Base-by-base conservation (phyloP, 148 eudicot species). In the Vaccinium vitisidaea region DNA sequence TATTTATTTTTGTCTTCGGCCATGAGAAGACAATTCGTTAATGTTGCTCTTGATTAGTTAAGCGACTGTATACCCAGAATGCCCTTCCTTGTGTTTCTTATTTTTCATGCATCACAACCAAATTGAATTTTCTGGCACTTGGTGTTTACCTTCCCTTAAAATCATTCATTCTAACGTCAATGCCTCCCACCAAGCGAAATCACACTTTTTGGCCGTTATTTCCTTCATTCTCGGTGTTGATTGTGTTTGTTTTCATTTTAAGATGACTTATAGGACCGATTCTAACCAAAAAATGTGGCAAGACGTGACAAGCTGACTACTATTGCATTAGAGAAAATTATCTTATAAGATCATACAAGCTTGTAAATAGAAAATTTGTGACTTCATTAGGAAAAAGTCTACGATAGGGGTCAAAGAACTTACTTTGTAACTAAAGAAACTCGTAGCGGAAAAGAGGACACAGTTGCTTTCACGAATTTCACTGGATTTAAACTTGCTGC, bases 401-500 rank as follows among this genome's bases (percentile, higher is more conserved):
- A 59, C 10, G 21, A 9, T 19, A 30, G 6, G 39, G 5, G 21
- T 46, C 30, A 79, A 67, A 55, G 54, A 85, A 84, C 86, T 83
- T 83, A 93, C 98, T 88, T 15, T 96, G 98, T 75, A 91, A 80
- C 71, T 43, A 43, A 52, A 94, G 98, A 88, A 94, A 92, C 52
- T 90, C 92, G 83, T 88, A 48, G 98, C 46, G 95, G 15, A 90
- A 80, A 59, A 92, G 8, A 43, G 95, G 98, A 53, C 92, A 86
- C 8, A 90, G 75, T 79, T n/a, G 82, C 94, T 92, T 77, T 89
- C 88, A 85, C 93, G 94, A 46, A 93, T 89, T 85, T 92, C 94
- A 91, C 13, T 11, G 98, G 98, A 87, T 95, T 94, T 32, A 95
- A 63, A 79, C 92, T 90, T 46, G 89, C 88, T 58, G 98, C 98